phyloP scores from a whole-genome alignment of 225 moss, liverwort and hornwort species.

The Asterella californica region DNA sequence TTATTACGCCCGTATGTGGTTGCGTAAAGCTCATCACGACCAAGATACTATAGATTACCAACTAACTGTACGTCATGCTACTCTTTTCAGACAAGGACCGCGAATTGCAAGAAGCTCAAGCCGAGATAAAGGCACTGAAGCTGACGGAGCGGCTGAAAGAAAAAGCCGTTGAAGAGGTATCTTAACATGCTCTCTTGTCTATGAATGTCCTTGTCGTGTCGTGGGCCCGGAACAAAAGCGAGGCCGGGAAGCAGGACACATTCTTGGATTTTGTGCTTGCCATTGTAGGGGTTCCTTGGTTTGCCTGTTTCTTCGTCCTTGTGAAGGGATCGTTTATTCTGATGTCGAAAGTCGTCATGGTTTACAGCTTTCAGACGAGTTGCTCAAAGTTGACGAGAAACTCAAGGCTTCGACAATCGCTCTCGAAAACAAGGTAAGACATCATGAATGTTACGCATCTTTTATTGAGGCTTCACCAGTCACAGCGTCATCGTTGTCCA shows the following conservation, averaged over 20 bases:
- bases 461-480: background rate
- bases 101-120: conserved; percentile 46
- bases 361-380: conserved; percentile 84
- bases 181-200: background rate
- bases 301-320: background rate
- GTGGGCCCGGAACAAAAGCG: background rate
- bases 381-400: conserved; percentile 92
- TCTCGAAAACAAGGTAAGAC: conserved; percentile 84
- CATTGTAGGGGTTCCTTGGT: background rate
- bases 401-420: conserved; percentile 79
- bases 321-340: background rate
- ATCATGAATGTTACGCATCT: background rate
- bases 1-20: background rate
- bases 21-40: background rate
- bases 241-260: background rate
- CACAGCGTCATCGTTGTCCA: background rate
- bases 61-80: background rate
- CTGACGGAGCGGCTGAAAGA: conserved; percentile 46
- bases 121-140: conserved; percentile 50
- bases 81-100: conserved; percentile 45
- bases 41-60: background rate
- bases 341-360: background rate
- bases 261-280: background rate
- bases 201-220: background rate
- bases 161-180: conserved; percentile 52